Conservation (phyloP, 768 basidiomycete species). For the Amanita thiersii region DNA sequence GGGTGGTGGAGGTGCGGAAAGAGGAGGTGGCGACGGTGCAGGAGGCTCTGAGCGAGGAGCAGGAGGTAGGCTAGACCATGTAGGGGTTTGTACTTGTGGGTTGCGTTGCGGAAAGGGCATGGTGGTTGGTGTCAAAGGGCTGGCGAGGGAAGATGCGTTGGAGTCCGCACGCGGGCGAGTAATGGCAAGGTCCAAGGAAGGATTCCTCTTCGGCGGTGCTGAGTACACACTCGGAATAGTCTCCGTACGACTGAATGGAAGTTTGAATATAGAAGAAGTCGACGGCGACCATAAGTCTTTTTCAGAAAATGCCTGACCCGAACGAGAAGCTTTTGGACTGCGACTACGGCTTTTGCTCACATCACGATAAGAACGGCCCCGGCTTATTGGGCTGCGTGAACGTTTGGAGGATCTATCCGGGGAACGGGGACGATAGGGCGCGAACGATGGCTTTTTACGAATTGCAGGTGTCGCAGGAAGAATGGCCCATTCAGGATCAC, state of each 20-base stretch:
- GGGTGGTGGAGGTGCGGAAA: neutral
- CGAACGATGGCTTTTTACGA: too few species aligned
- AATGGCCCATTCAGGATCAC: constrained; percentile 17
- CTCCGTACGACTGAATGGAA: neutral
- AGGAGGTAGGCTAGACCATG: too few species aligned
- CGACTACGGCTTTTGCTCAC: neutral
- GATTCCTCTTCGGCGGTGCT: neutral
- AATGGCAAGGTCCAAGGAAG: constrained; percentile 1
- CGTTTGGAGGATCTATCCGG: too few species aligned
- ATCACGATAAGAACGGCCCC: too few species aligned
- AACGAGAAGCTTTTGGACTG: neutral
- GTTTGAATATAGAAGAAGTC: neutral
- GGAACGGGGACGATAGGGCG: too few species aligned
- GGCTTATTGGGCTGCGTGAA: too few species aligned
- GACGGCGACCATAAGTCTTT: neutral
- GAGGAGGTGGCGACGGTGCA: neutral
- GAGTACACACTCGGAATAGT: neutral
- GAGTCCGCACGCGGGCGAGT: constrained; percentile 7
- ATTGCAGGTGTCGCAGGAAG: constrained; percentile 1
- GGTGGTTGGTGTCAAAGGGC: neutral
- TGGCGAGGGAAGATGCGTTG: constrained; percentile 6
- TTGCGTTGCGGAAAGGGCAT: neutral
- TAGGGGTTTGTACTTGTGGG: neutral
- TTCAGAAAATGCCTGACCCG: neutral
- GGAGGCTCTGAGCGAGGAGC: too few species aligned